Conservation (phyloP, 495 filamentous ascomycete genomes). For the Aspergillus conjunctus region DNA sequence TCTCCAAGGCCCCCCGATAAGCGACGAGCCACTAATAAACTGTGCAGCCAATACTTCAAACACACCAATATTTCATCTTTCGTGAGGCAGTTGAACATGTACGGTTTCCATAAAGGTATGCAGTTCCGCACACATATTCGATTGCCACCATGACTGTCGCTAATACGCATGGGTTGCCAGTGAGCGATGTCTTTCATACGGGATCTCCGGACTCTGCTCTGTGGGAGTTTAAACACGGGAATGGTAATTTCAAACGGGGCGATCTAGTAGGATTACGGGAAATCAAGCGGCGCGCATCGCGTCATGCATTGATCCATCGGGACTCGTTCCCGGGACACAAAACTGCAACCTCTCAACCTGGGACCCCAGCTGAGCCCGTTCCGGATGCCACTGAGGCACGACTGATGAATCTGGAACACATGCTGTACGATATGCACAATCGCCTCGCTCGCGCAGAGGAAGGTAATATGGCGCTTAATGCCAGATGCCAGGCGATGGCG, state of each 20-base stretch:
- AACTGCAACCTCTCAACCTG: conserved; percentile 70
- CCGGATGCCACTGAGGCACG: conserved; percentile 76
- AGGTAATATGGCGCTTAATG: conserved; percentile 70
- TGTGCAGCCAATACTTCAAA: conserved; percentile 86
- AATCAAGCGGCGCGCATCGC: conserved; percentile 95
- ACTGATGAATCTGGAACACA: conserved; percentile 76
- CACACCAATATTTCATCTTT: conserved; percentile 99
- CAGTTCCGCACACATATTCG: not conserved
- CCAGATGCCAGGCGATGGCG: conserved; percentile 78
- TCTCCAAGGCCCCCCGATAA: conserved; percentile 21
- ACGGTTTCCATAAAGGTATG: conserved; percentile 98
- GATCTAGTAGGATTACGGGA: conserved; percentile 90
- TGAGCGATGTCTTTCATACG: conserved; percentile 98
- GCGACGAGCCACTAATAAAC: conserved; percentile 29
- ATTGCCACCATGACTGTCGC: conserved; percentile 11
- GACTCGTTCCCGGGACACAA: conserved; percentile 88
- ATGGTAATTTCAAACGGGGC: conserved; percentile 94
- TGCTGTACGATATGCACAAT: conserved; percentile 74
- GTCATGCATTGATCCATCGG: conserved; percentile 91
- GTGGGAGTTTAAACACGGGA: conserved; percentile 99
- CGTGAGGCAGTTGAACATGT: conserved; percentile 98
- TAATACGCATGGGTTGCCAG: conserved; percentile 47
- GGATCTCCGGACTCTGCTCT: conserved; percentile 92
- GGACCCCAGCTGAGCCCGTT: conserved; percentile 80
- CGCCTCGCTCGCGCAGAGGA: conserved; percentile 84